Percentiles rank a stretch among this genome's conserved stretches.
These are phyloP conservation scores for Lepiota venenata DNA, from an alignment of 768 basidiomycete genomes.

Conservation along the genomic window DNA sequence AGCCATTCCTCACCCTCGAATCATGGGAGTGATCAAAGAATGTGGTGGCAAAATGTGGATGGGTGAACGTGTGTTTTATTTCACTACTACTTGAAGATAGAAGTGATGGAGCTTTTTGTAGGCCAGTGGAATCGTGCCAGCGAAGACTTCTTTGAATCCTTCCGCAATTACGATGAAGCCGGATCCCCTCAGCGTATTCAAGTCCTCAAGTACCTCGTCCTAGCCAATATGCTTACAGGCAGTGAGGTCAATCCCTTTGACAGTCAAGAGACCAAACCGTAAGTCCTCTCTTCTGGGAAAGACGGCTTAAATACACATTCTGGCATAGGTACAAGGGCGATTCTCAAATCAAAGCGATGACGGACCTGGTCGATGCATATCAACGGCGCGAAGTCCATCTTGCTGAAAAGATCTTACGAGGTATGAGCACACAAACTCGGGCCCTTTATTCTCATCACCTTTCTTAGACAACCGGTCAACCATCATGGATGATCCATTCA, in stretches of 20 bases:
- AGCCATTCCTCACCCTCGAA: constrained; percentile 96
- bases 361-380: constrained; percentile 94
- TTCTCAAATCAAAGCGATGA: constrained; percentile 97
- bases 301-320: background rate
- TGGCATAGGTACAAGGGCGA: constrained; percentile 83
- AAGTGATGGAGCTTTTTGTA: constrained; percentile 23
- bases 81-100: background rate
- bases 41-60: constrained; percentile 99
- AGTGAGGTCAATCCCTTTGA: constrained; percentile 99
- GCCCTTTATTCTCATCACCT: background rate
- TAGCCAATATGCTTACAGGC: constrained; percentile 97
- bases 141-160: constrained; percentile 98
- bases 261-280: constrained; percentile 99
- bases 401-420: constrained; percentile 94
- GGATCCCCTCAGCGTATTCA: constrained; percentile 96
- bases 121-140: constrained; percentile 97
- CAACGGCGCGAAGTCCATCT: constrained; percentile 94
- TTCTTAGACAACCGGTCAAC: constrained; percentile 83
- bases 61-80: constrained; percentile 75
- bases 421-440: constrained; percentile 32
- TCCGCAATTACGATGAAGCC: constrained; percentile 97
- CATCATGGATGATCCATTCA: constrained; percentile 96
- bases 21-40: constrained; percentile 99
- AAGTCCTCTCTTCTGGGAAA: constrained; percentile 23
- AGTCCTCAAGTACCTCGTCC: constrained; percentile 96